Base-by-base conservation (phyloP, 257 asterid genomes). In the Penstemon newberryi region DNA sequence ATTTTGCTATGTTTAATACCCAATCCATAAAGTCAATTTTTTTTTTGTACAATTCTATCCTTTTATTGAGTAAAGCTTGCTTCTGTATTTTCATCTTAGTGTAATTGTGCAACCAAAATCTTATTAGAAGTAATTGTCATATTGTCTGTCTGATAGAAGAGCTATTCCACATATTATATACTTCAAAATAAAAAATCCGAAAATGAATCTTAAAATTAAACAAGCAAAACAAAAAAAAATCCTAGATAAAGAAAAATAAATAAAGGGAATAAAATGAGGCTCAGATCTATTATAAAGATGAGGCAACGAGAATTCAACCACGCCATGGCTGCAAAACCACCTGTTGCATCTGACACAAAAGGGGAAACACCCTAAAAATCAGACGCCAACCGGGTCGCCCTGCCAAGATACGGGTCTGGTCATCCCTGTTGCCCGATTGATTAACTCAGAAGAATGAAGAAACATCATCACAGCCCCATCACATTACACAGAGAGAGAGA, bases 271-370 rank as follows among this genome's bases (percentile, higher is more conserved):
- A 33, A 40, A 52, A 4, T 5, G 65, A 76, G 73, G 77, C 80
- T 71, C 77, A 71, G 77, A 66, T 66, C 66, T 46, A 59, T 60
- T 10, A 54, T 45, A 36, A 3, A 12, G 18, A n/a, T 19, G 8
- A 13, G 51, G 60, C 70, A 52, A 18, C n/a, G 59, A 42, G 71
- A 40, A 5, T 2, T 13, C 15, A 9, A 46, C 66, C 39, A 11
- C 67, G 67, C 74, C 70, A 67, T 74, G 78, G 74, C 78, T 67
- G 74, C 74, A 63, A 67, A 66, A 67, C 8, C 67, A 61, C 61
- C 74, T 62, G 79, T 68, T 62, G 74, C 74, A 52, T 25, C 8
- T 7, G 75, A 33, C 33, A 25, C 33, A 1, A 25, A 25, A 25
- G 33, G 33, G 33, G 33, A 25, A 15, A 15, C 18, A 15, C 18